phyloP scores from a whole-genome alignment of 305 asterid genomes.

The Fraxinus xanthoxyloides region DNA sequence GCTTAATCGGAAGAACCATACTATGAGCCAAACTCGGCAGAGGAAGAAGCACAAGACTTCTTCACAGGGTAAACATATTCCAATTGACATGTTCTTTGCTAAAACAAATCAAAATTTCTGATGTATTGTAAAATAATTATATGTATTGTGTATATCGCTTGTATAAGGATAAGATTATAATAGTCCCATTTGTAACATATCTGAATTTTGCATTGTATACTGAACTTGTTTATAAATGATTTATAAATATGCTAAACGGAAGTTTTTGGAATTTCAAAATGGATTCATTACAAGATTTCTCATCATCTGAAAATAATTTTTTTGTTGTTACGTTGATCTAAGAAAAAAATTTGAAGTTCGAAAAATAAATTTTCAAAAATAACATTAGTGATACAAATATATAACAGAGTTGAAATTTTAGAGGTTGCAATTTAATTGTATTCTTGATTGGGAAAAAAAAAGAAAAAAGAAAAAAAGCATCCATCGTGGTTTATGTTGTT shows the following conservation, averaged over 20 bases:
- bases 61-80: slow-evolving; percentile 55
- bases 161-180: not conserved
- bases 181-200: not conserved
- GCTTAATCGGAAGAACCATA: slow-evolving; percentile 38
- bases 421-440: not conserved
- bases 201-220: not conserved
- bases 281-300: too few species aligned
- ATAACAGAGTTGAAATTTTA: not conserved
- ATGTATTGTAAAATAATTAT: not conserved
- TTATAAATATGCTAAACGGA: too few species aligned
- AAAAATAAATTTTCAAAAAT: too few species aligned
- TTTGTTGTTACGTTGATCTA: not conserved
- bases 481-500: not conserved
- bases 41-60: slow-evolving; percentile 68
- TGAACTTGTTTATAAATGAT: not conserved
- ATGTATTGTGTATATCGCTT: not conserved
- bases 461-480: too few species aligned
- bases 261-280: too few species aligned
- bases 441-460: too few species aligned
- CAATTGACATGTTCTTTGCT: slow-evolving; percentile 69
- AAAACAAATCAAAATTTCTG: slow-evolving; percentile 50
- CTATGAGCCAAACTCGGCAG: slow-evolving; percentile 33
- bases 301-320: too few species aligned
- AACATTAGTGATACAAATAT: too few species aligned
- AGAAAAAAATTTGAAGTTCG: not conserved